A percentile compares a stretch with the other conserved stretches of the same genome.
These are phyloP conservation scores for Pichia gijzeniarum DNA, from an alignment of 805 yeast genomes.

Conservation along the genomic window DNA sequence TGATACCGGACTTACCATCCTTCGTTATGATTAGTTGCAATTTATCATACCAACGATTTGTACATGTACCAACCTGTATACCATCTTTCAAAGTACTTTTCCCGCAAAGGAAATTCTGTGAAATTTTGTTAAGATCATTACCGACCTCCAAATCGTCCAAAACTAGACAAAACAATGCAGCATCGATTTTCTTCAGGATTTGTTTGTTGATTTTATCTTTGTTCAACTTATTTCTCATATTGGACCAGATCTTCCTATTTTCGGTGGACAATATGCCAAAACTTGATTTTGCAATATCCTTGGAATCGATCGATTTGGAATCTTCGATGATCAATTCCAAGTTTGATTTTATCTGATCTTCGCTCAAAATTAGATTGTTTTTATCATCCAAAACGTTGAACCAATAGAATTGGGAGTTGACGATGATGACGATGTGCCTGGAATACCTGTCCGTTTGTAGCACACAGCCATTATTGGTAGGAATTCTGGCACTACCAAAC, in stretches of 20 bases:
- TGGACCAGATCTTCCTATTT: conserved; percentile 83
- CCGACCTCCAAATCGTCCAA: conserved; percentile 67
- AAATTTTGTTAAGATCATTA: conserved; percentile 56
- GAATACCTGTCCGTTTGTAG: conserved; percentile 75
- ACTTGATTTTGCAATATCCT: conserved; percentile 66
- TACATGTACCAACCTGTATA: conserved; percentile 88
- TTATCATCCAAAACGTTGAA: conserved; percentile 79
- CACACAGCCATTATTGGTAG: conserved; percentile 74
- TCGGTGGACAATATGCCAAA: conserved; percentile 90
- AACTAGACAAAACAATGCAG: conserved; percentile 77
- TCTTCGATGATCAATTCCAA: conserved; percentile 72
- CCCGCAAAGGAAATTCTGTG: conserved; percentile 86
- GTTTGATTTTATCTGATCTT: conserved; percentile 68
- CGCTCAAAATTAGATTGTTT: conserved; percentile 65
- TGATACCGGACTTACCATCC: conserved; percentile 88
- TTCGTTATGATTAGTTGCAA: conserved; percentile 79
- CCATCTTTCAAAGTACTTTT: conserved; percentile 73
- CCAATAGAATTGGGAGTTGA: conserved; percentile 90
- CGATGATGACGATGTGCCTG: conserved; percentile 74
- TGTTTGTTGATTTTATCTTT: conserved; percentile 52
- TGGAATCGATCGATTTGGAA: conserved; percentile 45
- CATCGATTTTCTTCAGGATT: conserved; percentile 68
- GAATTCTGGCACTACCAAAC: conserved; percentile 84
- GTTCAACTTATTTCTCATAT: conserved; percentile 48
- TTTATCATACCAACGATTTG: conserved; percentile 90